Evolutionary conservation across 805 yeast genomes (phyloP).

Genomic region (Debaryomyces prosopidis): DNA sequence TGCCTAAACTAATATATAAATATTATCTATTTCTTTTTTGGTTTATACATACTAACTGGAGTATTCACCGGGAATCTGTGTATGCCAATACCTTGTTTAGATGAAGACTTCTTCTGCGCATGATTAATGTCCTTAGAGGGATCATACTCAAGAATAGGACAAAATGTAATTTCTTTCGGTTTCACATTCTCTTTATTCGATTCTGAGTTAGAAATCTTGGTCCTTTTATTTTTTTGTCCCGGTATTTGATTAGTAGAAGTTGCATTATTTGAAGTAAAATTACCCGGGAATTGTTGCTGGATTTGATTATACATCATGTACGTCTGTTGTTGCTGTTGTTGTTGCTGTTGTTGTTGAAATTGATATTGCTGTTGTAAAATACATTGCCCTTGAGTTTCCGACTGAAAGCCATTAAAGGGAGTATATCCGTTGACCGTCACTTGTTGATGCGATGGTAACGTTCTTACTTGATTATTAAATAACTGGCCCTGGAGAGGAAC

Average conservation of each 20-base stretch:
- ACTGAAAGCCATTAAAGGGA: conserved; percentile 17
- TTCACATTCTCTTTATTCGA: conserved; percentile 21
- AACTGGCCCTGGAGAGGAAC: too few species aligned
- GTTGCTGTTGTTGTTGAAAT: conserved; percentile 10
- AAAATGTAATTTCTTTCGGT: conserved; percentile 34
- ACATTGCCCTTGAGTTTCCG: conserved; percentile 18
- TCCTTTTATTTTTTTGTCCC: not conserved
- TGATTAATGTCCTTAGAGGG: conserved; percentile 31
- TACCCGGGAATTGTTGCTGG: conserved; percentile 4
- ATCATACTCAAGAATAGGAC: conserved; percentile 42
- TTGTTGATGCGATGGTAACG: conserved; percentile 9
- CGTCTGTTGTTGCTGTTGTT: conserved; percentile 9
- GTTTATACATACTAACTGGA: conserved; percentile 35
- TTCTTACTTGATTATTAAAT: not conserved
- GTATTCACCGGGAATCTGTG: conserved; percentile 33
- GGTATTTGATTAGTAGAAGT: not conserved
- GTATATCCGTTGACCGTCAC: conserved; percentile 21
- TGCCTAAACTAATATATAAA: not conserved
- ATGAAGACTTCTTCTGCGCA: conserved; percentile 13
- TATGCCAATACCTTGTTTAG: conserved; percentile 21
- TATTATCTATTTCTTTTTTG: conserved; percentile 19
- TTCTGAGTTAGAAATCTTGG: conserved; percentile 6
- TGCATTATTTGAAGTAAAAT: not conserved
- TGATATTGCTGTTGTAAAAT: conserved; percentile 5
- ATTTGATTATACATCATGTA: not conserved